Conservation (phyloP, 345 rosid genomes). For the Odontarrhena argentea region DNA sequence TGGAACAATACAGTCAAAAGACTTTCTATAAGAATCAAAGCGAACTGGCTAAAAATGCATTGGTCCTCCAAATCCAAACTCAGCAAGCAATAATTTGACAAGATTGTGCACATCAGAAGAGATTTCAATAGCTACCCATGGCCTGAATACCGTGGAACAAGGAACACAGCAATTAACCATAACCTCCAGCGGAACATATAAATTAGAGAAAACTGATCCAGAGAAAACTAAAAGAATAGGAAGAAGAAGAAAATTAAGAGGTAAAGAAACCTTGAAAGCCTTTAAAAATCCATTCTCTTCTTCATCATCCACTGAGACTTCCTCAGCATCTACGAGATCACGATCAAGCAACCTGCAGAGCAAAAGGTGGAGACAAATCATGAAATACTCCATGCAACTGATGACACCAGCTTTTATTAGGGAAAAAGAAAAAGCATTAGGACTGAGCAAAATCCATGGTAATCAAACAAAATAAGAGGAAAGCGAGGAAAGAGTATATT, state of each 20-base stretch:
- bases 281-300: conserved; percentile 96
- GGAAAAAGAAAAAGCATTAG: not conserved
- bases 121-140: not conserved
- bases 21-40: conserved; percentile 16
- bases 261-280: conserved; percentile 82
- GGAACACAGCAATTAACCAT: conserved; percentile 7
- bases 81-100: conserved; percentile 1
- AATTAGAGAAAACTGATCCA: conserved; percentile 5
- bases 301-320: conserved; percentile 81
- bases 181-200: conserved; percentile 11
- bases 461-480: conserved; percentile 12
- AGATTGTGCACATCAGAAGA: conserved; percentile 6
- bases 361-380: conserved; percentile 16
- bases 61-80: conserved; percentile 24
- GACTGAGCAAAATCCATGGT: conserved; percentile 14
- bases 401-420: not conserved
- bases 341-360: conserved; percentile 86
- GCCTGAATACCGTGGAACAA: not conserved
- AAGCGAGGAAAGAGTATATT: conserved; percentile 31
- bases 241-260: conserved; percentile 16
- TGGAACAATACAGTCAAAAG: conserved; percentile 5
- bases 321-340: conserved; percentile 80
- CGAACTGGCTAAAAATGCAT: not conserved
- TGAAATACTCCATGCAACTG: conserved; percentile 14
- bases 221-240: conserved; percentile 2